These are phyloP conservation scores for Citrus sp. DNA, from an alignment of 345 rosid genomes.

Conservation along the genomic window DNA sequence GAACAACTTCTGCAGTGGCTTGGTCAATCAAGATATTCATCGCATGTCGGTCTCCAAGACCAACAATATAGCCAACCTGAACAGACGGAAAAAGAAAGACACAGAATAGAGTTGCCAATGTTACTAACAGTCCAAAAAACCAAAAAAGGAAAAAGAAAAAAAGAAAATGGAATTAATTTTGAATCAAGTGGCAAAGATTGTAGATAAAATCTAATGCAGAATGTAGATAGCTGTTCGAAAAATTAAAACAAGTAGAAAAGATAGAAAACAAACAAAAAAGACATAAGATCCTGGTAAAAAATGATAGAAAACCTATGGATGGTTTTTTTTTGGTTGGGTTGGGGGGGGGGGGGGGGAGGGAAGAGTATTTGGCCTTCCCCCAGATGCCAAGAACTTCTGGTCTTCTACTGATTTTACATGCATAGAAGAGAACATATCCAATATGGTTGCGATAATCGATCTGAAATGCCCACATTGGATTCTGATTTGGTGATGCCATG, in stretches of 20 bases:
- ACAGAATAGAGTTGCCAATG: constrained; percentile 3
- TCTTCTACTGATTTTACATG: neutral
- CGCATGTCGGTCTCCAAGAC: constrained; percentile 96
- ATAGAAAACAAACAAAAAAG: neutral
- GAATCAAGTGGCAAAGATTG: neutral
- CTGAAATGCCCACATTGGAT: neutral
- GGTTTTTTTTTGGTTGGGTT: neutral
- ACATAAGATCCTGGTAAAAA: neutral
- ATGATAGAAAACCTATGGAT: neutral
- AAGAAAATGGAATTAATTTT: neutral
- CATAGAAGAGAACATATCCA: neutral
- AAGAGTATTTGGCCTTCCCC: neutral
- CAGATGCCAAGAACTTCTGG: neutral
- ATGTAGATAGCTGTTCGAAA: neutral
- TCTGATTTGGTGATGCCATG: neutral
- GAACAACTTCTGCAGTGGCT: constrained; percentile 97
- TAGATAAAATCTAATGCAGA: neutral
- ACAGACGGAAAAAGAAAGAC: neutral
- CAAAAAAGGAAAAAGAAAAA: neutral
- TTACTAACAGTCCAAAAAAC: neutral
- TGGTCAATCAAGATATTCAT: constrained; percentile 93
- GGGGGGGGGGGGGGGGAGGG: too few relatives aligned
- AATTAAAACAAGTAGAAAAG: neutral
- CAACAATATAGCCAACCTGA: constrained; percentile 98
- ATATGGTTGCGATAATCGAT: neutral